phyloP scores from a whole-genome alignment of 768 basidiomycete genomes.

The Boletus insuetus region DNA sequence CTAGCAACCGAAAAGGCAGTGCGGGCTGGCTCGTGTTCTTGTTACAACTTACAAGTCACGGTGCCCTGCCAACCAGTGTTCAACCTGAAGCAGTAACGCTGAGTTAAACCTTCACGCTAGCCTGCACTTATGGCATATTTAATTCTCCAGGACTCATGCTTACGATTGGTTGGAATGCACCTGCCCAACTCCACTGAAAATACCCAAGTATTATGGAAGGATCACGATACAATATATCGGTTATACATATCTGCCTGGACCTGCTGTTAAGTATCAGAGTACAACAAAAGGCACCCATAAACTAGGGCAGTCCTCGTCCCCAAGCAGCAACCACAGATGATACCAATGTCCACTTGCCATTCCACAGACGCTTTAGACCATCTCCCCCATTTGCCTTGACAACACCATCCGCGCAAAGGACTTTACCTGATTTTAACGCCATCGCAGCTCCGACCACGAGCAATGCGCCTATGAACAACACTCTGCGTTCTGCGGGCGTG shows the following conservation, averaged over 20 bases:
- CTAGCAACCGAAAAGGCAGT: too few species aligned
- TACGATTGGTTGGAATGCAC: too few species aligned
- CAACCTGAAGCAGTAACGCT: too few species aligned
- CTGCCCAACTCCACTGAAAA: too few species aligned
- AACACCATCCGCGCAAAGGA: constrained; percentile 14
- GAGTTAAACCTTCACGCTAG: too few species aligned
- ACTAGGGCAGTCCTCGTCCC: constrained; percentile 27
- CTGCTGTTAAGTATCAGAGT: background rate
- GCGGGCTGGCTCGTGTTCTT: too few species aligned
- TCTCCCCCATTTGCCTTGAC: constrained; percentile 14
- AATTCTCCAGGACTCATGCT: too few species aligned
- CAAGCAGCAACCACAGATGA: constrained; percentile 26
- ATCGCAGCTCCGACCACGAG: constrained; percentile 70
- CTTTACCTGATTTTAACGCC: constrained; percentile 34
- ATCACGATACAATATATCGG: background rate
- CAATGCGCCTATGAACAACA: constrained; percentile 61
- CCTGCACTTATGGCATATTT: too few species aligned
- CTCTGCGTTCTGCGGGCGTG: constrained; percentile 26
- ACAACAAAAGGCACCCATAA: background rate
- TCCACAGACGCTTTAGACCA: constrained; percentile 25
- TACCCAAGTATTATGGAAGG: too few species aligned
- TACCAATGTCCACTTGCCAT: constrained; percentile 19
- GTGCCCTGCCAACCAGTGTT: too few species aligned
- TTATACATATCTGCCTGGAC: background rate
- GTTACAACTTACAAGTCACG: too few species aligned